A percentile compares a stretch with the other conserved stretches of the same genome.
phyloP scores from a whole-genome alignment of 208 protist genomes.

The Acanthamoeba triangularis region DNA sequence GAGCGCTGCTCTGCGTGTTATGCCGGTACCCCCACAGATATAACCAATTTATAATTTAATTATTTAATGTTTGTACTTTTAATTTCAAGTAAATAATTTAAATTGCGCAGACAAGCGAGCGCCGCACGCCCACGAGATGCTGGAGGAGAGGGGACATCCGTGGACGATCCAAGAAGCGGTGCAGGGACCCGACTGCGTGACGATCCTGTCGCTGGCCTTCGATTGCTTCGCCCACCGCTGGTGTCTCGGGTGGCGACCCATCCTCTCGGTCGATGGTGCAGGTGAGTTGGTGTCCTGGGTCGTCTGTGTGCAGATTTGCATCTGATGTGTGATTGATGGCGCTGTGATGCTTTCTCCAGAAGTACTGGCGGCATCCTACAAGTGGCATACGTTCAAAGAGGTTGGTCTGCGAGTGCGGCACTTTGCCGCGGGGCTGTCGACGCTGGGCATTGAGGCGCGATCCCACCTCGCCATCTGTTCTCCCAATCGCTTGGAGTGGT shows the following conservation, averaged over 20 bases:
- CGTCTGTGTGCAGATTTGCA: background rate
- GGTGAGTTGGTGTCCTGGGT: background rate
- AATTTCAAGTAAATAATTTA: too few species aligned
- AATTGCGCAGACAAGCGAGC: background rate
- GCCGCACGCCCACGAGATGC: background rate
- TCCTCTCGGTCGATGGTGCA: background rate
- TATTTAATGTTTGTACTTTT: too few species aligned
- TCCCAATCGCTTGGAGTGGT: slow-evolving; percentile 36
- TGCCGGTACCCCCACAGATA: background rate
- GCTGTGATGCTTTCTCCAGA: too few species aligned
- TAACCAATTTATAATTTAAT: background rate
- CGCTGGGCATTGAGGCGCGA: background rate
- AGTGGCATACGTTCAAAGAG: background rate
- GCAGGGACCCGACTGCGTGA: background rate
- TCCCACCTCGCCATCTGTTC: slow-evolving; percentile 26
- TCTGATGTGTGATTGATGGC: background rate
- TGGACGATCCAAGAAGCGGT: background rate
- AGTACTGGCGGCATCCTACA: background rate
- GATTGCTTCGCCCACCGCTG: background rate
- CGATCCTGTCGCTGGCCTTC: background rate
- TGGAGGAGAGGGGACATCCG: slow-evolving; percentile 2
- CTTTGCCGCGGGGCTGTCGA: background rate
- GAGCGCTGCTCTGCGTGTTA: background rate
- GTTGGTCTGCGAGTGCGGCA: background rate
- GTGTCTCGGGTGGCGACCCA: slow-evolving; percentile 8